Base-by-base conservation (phyloP, 2,329 filamentous ascomycete species). In the Cercospora sesami region DNA sequence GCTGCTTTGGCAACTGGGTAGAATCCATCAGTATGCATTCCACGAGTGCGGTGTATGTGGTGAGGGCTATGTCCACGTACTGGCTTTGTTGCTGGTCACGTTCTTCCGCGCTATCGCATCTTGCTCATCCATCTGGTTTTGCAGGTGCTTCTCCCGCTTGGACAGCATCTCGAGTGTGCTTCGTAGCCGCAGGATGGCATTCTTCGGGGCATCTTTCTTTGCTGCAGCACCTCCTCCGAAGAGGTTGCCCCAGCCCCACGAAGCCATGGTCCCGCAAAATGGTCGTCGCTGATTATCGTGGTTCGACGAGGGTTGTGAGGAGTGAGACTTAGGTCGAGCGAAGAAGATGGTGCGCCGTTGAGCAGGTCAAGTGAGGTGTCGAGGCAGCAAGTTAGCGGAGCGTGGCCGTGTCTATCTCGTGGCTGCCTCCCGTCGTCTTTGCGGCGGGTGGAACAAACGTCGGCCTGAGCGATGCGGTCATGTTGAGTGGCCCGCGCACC, bases 121-220 rank as follows among this genome's bases (percentile, higher is more conserved):
- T 80, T 98, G 94, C 80, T 98, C 93, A 28, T 93, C 90, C 84
- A 98, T 97, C 84, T 96, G 93, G 71, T 87, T 91, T 81, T 95
- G 91, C 70, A 98, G 82, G 79, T 98, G 93, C 80, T 88, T 91
- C 85, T 98, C 94, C 69, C 94, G 87, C 86, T 99, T 99, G 83
- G 96, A 93, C 78, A 99, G 86, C 94, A 98, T 98, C 75, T 97
- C 94, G 55, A 98, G 86, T 83, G 97, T 94, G 77, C 90, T 87
- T 75, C 95, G 89, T 77, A 99, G 84, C 69, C 87, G 88, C 66
- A 99, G 85, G 77, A 99, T 99, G 74, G 95, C 95, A 84, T 97
- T 95, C 87, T 99, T 99, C 67, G 95, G 93, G 69, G 89, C 91
- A 83, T 97, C 93, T 84, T 96, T 97, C 86, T 93, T 92, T 83